Percentiles rank a stretch among this genome's conserved stretches.
Evolutionary conservation across 805 yeast species (phyloP).

Genomic region (Yamadazyma insecticola): DNA sequence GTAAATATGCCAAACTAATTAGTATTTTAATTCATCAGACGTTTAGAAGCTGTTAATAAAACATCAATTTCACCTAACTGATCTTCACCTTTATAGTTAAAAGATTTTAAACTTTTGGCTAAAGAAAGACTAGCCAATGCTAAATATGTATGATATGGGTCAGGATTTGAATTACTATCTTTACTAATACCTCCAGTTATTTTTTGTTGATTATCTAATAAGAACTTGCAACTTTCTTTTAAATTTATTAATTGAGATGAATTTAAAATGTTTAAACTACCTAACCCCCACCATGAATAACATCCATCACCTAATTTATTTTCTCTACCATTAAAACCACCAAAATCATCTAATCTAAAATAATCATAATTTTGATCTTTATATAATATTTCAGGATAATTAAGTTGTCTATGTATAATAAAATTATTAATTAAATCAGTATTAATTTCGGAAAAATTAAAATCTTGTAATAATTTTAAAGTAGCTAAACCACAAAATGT

Average conservation of each 20-base stretch:
- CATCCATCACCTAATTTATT: constrained; percentile 85
- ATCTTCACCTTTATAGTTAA: constrained; percentile 6
- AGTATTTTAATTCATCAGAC: constrained; percentile 10
- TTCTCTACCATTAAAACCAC: constrained; percentile 85
- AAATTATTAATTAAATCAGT: constrained; percentile 44
- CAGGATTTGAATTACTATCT: constrained; percentile 59
- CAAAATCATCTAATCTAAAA: constrained; percentile 63
- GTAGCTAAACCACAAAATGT: constrained; percentile 80
- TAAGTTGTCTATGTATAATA: constrained; percentile 62
- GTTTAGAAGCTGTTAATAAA: constrained; percentile 20
- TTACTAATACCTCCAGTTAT: constrained; percentile 77
- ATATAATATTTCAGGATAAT: constrained; percentile 22
- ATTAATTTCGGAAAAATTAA: constrained; percentile 15
- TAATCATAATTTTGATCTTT: constrained; percentile 16
- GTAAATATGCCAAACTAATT: too few species aligned
- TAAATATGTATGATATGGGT: constrained; percentile 63
- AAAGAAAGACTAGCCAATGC: constrained; percentile 43
- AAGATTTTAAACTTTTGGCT: constrained; percentile 13
- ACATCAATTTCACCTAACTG: constrained; percentile 20
- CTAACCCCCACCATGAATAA: constrained; percentile 80
- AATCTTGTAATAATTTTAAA: constrained; percentile 38
- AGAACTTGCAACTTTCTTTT: constrained; percentile 37
- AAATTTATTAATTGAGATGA: constrained; percentile 30
- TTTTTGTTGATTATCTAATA: constrained; percentile 53
- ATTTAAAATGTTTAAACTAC: constrained; percentile 45